Conservation (phyloP, 139 green algal genomes). For the Tetradesmus obliquus region DNA sequence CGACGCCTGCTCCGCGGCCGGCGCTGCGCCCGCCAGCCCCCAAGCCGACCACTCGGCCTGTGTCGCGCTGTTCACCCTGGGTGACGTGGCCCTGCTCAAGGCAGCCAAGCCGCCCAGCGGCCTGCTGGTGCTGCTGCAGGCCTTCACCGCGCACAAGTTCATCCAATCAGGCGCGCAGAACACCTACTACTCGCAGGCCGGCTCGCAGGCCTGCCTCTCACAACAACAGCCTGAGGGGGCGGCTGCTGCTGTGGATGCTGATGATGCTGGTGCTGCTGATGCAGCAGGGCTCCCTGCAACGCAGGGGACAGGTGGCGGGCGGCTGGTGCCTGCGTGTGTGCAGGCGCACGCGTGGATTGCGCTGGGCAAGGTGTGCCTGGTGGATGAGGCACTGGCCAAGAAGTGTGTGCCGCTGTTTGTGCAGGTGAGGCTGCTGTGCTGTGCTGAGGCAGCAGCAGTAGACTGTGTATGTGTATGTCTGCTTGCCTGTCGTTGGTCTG, state of each 20-base stretch:
- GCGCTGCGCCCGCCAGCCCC: background rate
- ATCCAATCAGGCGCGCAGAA: background rate
- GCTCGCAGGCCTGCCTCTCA: background rate
- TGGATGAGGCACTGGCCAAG: conserved; percentile 82
- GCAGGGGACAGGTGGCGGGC: background rate
- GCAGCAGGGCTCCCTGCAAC: background rate
- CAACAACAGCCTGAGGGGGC: background rate
- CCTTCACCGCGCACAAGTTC: conserved; percentile 66
- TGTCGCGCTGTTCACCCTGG: conserved; percentile 71
- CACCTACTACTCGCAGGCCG: conserved; percentile 23
- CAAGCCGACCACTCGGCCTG: background rate
- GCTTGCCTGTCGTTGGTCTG: background rate
- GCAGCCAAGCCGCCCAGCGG: conserved; percentile 4
- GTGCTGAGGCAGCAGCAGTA: background rate
- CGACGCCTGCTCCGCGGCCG: conserved; percentile 15
- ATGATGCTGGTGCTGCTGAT: background rate
- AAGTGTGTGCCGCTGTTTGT: conserved; percentile 82
- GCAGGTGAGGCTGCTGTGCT: conserved; percentile 54
- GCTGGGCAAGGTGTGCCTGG: conserved; percentile 88
- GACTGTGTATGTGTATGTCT: background rate
- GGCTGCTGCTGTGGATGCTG: background rate
- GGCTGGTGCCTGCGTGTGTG: conserved; percentile 36
- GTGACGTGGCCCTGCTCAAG: conserved; percentile 77
- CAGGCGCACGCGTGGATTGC: conserved; percentile 79
- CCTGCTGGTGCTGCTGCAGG: conserved; percentile 75